phyloP scores from a whole-genome alignment of 2,329 filamentous ascomycete genomes.

The Apiospora saccharicola region DNA sequence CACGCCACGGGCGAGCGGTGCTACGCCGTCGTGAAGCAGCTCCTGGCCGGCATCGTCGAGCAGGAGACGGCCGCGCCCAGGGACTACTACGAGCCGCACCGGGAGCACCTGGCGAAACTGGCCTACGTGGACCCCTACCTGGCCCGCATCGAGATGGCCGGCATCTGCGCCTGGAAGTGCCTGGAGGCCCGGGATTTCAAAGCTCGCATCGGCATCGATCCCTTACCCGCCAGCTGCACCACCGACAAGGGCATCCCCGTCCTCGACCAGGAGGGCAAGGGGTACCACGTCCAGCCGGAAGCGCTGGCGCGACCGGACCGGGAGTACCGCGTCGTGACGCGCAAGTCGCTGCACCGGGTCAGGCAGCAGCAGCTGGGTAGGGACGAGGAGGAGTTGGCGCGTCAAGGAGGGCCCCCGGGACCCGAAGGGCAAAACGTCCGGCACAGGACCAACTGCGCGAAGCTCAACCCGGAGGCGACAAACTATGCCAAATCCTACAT shows the following conservation, averaged over 20 bases:
- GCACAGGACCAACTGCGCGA: background rate
- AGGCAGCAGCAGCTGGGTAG: background rate
- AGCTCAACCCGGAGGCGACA: background rate
- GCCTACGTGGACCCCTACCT: conserved; percentile 8
- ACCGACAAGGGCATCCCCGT: background rate
- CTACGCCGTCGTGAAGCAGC: background rate
- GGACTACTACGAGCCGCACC: background rate
- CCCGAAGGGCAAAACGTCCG: background rate
- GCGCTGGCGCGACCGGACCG: background rate
- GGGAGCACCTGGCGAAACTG: background rate
- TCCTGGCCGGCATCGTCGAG: background rate
- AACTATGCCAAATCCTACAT: background rate
- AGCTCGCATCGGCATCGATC: background rate
- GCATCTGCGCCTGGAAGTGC: conserved; percentile 22
- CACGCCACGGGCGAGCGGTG: background rate
- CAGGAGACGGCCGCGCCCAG: background rate
- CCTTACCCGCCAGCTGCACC: background rate
- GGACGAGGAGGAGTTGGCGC: background rate
- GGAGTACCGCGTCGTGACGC: background rate
- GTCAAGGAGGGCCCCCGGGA: background rate
- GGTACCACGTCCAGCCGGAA: background rate
- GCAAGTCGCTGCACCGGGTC: background rate
- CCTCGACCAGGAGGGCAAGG: background rate
- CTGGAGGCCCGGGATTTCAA: background rate
- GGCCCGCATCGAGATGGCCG: conserved; percentile 20